A percentile compares a stretch with the other conserved stretches of the same genome.
Evolutionary conservation across 768 basidiomycete species (phyloP).

Genomic region (Kwoniella dejecticola): DNA sequence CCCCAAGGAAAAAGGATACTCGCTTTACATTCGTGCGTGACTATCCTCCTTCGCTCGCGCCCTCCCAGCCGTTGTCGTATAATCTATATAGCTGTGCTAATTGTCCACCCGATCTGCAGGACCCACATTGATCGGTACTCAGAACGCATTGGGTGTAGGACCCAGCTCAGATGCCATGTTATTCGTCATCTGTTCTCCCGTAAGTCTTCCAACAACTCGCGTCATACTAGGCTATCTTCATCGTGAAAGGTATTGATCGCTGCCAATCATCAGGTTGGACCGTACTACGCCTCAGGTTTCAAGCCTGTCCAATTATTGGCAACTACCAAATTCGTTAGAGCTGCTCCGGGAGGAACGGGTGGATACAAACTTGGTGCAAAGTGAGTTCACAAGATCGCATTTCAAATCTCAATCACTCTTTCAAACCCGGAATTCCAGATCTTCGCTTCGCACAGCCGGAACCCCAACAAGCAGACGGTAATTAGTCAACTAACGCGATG

Average conservation of each 20-base stretch:
- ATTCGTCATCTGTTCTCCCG: conserved; percentile 71
- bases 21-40: conserved; percentile 87
- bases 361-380: conserved; percentile 73
- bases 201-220: too few relatives aligned
- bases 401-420: not conserved
- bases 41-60: too few relatives aligned
- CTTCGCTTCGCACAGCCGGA: too few relatives aligned
- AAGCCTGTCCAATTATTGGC: conserved; percentile 88
- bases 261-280: conserved; percentile 10
- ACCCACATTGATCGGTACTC: conserved; percentile 67
- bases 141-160: conserved; percentile 64
- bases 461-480: too few relatives aligned
- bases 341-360: conserved; percentile 87
- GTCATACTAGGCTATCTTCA: not conserved
- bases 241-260: too few relatives aligned
- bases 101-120: conserved; percentile 23
- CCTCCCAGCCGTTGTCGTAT: too few relatives aligned
- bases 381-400: conserved; percentile 31
- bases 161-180: conserved; percentile 79
- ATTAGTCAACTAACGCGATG: too few relatives aligned
- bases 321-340: conserved; percentile 79
- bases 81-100: not conserved
- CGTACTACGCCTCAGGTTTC: conserved; percentile 64
- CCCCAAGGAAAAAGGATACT: conserved; percentile 81
- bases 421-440: not conserved